These are phyloP conservation scores for Lachancea kluyveri DNA, from an alignment of 805 yeast species.

Conservation along the genomic window DNA sequence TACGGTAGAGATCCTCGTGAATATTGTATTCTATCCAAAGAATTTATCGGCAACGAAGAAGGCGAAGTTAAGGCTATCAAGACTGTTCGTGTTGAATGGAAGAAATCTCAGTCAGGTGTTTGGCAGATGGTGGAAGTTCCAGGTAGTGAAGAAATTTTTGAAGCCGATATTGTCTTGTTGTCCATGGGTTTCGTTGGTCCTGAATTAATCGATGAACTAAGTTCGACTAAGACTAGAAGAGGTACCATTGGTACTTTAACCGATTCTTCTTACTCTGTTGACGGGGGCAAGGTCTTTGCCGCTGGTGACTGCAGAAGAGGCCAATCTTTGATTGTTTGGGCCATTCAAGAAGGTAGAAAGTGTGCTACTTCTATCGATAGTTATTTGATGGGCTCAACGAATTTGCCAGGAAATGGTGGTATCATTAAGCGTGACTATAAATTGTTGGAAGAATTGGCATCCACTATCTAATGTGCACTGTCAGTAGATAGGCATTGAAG, in stretches of 20 bases:
- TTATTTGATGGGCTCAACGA: constrained; percentile 68
- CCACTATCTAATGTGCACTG: constrained; percentile 46
- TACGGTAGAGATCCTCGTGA: constrained; percentile 98
- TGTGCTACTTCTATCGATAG: constrained; percentile 92
- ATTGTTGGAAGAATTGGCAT: constrained; percentile 69
- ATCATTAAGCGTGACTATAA: constrained; percentile 79
- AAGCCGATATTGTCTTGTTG: constrained; percentile 87
- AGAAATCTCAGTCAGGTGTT: constrained; percentile 88
- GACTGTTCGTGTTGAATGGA: constrained; percentile 98
- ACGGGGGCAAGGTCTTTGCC: constrained; percentile 68
- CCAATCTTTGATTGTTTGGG: constrained; percentile 97
- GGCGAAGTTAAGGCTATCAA: constrained; percentile 94
- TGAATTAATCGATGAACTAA: constrained; percentile 69
- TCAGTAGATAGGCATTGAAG: too few relatives aligned
- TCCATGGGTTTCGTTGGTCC: constrained; percentile 99
- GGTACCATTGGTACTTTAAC: constrained; percentile 64
- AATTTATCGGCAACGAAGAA: constrained; percentile 89
- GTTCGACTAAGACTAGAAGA: constrained; percentile 54
- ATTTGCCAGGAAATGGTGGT: constrained; percentile 91
- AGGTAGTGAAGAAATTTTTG: constrained; percentile 87
- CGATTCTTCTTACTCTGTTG: constrained; percentile 62
- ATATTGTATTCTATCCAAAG: constrained; percentile 90
- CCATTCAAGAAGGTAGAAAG: constrained; percentile 98
- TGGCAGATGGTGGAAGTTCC: constrained; percentile 99
- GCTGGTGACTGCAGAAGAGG: constrained; percentile 99